Percentiles rank a stretch among this genome's conserved stretches.
Conservation (phyloP, 371 early-diverging fungal genomes). For the Racocetra persica region DNA sequence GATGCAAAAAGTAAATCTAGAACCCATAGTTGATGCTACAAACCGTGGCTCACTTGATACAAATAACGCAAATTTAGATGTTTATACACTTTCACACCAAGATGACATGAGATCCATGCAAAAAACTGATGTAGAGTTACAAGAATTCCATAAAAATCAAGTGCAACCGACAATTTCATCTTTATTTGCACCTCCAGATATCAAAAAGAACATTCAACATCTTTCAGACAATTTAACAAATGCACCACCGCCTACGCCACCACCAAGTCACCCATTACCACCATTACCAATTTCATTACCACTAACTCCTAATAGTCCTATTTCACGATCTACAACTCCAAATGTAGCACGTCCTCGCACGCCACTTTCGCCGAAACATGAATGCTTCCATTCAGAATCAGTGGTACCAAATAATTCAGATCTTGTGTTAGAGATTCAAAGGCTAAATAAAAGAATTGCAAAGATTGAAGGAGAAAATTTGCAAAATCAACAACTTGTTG, state of each 20-base stretch:
- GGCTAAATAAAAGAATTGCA: slow-evolving; percentile 42
- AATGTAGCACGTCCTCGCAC: not conserved
- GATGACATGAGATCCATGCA: not conserved
- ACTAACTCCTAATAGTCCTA: not conserved
- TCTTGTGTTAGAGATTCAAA: slow-evolving; percentile 40
- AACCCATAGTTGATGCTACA: not conserved
- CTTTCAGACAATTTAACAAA: not conserved
- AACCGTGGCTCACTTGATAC: too few relatives aligned
- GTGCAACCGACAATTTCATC: not conserved
- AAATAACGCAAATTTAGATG: not conserved
- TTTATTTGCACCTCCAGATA: not conserved
- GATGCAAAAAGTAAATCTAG: not conserved
- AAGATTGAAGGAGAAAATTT: not conserved
- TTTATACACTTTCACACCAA: not conserved
- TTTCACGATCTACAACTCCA: not conserved
- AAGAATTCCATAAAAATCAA: not conserved
- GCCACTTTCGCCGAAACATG: not conserved
- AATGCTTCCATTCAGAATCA: not conserved
- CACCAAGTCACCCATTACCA: not conserved
- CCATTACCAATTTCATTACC: not conserved
- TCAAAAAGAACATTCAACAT: not conserved
- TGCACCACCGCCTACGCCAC: not conserved
- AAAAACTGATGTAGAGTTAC: not conserved
- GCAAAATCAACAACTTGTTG: slow-evolving; percentile 12
- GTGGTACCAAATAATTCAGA: not conserved